Conservation (phyloP, 768 basidiomycete species). For the Amanita pseudoporphyria region DNA sequence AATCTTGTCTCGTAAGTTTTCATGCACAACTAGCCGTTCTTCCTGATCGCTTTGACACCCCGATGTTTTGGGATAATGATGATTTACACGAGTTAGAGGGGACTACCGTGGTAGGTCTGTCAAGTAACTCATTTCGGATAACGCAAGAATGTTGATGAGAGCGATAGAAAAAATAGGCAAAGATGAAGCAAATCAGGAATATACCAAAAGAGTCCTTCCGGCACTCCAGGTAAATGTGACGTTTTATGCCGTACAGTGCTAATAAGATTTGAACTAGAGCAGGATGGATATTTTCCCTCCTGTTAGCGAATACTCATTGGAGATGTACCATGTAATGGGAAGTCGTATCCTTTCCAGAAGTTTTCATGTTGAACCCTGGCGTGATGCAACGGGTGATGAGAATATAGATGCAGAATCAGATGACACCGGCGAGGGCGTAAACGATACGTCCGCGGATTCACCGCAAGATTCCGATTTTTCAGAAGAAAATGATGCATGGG, state of each 20-base stretch:
- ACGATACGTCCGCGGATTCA: conserved; percentile 6
- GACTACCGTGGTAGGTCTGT: conserved; percentile 79
- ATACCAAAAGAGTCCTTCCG: conserved; percentile 55
- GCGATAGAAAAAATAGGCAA: conserved; percentile 76
- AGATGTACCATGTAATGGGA: conserved; percentile 81
- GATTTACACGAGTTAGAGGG: conserved; percentile 72
- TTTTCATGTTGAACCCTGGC: conserved; percentile 70
- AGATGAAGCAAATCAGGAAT: conserved; percentile 71
- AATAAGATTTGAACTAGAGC: conserved; percentile 30
- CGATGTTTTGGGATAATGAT: conserved; percentile 85
- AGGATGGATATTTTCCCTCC: conserved; percentile 65
- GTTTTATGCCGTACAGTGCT: neutral
- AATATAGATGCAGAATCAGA: conserved; percentile 10
- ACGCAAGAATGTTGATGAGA: conserved; percentile 1
- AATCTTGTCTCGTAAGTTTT: conserved; percentile 3
- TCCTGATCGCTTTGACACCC: conserved; percentile 71
- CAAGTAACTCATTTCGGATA: conserved; percentile 6
- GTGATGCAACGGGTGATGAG: conserved; percentile 24
- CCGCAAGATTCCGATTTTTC: conserved; percentile 20
- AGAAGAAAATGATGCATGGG: conserved; percentile 30
- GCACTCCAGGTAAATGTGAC: conserved; percentile 45
- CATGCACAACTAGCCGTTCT: conserved; percentile 38
- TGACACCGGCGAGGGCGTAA: conserved; percentile 14
- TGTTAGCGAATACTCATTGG: conserved; percentile 49
- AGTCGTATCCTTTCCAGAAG: conserved; percentile 89